phyloP scores from a whole-genome alignment of 2,329 filamentous ascomycete genomes.

The Apiospora hydei region DNA sequence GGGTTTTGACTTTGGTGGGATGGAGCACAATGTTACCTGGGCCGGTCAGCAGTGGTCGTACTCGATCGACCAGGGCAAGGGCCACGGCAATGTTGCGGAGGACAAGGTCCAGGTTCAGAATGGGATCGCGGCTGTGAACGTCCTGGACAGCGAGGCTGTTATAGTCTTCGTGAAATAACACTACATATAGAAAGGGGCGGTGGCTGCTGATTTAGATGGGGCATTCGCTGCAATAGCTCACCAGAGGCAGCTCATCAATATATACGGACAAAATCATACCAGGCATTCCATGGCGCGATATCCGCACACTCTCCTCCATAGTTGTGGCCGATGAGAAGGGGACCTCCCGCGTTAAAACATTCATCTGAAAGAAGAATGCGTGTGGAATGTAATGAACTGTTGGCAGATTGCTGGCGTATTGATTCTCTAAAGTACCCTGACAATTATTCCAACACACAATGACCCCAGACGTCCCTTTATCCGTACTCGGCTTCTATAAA shows the following conservation, averaged over 20 bases:
- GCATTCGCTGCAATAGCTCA: background rate
- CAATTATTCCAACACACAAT: background rate
- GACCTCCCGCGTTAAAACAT: too few species aligned
- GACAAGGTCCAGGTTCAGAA: slow-evolving; percentile 2
- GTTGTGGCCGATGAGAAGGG: too few species aligned
- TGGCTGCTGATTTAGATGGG: background rate
- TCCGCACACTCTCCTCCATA: too few species aligned
- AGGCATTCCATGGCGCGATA: background rate
- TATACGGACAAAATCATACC: background rate
- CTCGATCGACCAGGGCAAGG: slow-evolving; percentile 32
- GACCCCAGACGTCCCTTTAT: background rate
- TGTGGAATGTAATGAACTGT: too few species aligned
- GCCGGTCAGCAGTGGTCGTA: slow-evolving; percentile 36
- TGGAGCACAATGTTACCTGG: slow-evolving; percentile 39
- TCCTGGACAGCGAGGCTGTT: slow-evolving; percentile 27
- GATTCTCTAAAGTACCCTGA: background rate
- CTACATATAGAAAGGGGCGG: background rate
- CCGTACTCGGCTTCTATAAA: background rate
- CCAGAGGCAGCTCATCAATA: background rate
- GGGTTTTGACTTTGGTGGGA: slow-evolving; percentile 37
- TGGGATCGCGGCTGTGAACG: slow-evolving; percentile 24
- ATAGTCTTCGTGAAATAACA: slow-evolving; percentile 13
- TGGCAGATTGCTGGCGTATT: too few species aligned
- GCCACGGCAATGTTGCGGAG: slow-evolving; percentile 19
- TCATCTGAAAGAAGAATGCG: too few species aligned